A percentile compares a stretch with the other conserved stretches of the same genome.
phyloP scores from a whole-genome alignment of 331 rosid species.

The Arachis monticola region DNA sequence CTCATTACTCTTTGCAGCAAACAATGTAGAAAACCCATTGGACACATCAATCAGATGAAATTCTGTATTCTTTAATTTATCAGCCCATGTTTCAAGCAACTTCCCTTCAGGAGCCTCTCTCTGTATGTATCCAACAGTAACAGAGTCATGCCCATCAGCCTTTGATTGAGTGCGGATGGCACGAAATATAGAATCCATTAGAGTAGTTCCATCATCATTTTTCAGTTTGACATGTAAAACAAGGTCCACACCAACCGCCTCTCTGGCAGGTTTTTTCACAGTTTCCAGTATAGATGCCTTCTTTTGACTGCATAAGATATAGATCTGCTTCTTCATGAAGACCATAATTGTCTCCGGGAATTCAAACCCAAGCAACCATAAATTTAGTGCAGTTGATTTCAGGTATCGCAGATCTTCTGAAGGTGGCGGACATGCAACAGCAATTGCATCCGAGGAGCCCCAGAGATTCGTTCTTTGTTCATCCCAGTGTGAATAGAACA shows the following conservation, averaged over 20 bases:
- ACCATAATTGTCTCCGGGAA: conserved; percentile 85
- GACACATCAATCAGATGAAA: conserved; percentile 60
- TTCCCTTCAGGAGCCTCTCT: conserved; percentile 87
- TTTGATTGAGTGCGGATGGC: conserved; percentile 55
- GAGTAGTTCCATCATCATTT: conserved; percentile 55
- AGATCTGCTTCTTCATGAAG: conserved; percentile 69
- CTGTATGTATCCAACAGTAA: conserved; percentile 63
- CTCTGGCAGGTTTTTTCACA: conserved; percentile 61
- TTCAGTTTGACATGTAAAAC: conserved; percentile 60
- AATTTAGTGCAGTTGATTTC: conserved; percentile 70
- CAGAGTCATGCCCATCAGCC: conserved; percentile 40
- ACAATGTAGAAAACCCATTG: conserved; percentile 63
- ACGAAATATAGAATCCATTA: conserved; percentile 54
- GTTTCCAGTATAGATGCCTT: conserved; percentile 70
- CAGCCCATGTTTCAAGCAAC: conserved; percentile 67
- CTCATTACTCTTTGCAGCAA: conserved; percentile 54
- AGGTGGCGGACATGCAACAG: conserved; percentile 74
- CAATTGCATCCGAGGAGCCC: conserved; percentile 68
- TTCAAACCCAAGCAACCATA: conserved; percentile 77
- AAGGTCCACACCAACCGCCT: conserved; percentile 54
- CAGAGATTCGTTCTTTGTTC: conserved; percentile 51
- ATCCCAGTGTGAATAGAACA: conserved; percentile 63
- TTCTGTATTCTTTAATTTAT: conserved; percentile 53
- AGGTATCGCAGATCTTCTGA: conserved; percentile 82
- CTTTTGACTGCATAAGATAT: conserved; percentile 77